Base-by-base conservation (phyloP, 495 filamentous ascomycete species). In the Hapsidospora chrysogenum region DNA sequence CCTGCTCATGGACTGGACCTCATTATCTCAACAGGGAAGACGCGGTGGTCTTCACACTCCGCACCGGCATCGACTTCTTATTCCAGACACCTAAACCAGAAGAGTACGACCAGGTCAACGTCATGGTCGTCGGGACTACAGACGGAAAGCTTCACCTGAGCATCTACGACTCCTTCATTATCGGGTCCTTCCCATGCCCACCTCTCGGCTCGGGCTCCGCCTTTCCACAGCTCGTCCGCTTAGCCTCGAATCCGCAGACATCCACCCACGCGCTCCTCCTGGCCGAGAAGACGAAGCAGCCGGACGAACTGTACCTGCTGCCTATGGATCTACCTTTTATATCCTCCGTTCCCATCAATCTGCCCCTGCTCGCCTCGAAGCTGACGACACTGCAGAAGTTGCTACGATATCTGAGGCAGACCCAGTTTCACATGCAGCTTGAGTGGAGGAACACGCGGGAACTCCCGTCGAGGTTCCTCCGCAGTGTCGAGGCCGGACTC, bases 101-200 rank as follows among this genome's bases (percentile, higher is more conserved):
- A 29, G 73, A 76, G 20, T 69, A 72, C 40, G 68, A 86, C 38
- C 63, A 69, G 3, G 78, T 94, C 8, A 81, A 95, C 57, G 75
- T 92, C 10, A 70, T 97, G 39, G 57, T 92, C 3, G 68, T 81
- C 2, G 83, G 78, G 2, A 80, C 76, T n/a, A 64, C 71, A 38
- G 73, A 85, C 47, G 84, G 85, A 19, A 70, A 61, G n/a, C 65
- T 92, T 21, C 76, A 86, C 42, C 56, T 93, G 19, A 79, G 78
- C 37, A 83, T 94, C 35, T 94, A 92, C 52, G 82, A 94, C 47
- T 87, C 79, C 11, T 86, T 95, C 44, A 65, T 81, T 36, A 79
- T 93, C 37, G 85, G 89, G 1, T 72, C 63, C 14, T 70, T 84
- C 34, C 50, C 57, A 5, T 46, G 73, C 18, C 43, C 51, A 41